These are phyloP conservation scores for Aspergillus fischeri DNA, from an alignment of 2,329 filamentous ascomycete genomes.

Conservation along the genomic window DNA sequence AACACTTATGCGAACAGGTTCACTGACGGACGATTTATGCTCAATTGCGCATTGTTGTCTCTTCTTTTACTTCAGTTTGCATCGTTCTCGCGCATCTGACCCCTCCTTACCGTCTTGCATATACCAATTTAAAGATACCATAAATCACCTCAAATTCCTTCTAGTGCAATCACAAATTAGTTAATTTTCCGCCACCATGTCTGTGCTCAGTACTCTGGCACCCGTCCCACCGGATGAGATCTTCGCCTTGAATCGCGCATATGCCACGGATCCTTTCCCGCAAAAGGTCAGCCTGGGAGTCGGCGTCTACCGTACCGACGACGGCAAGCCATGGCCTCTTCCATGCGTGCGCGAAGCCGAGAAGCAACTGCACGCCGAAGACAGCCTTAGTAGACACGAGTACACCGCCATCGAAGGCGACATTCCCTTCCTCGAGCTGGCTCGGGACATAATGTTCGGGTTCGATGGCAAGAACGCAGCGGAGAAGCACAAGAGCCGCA, in stretches of 20 bases:
- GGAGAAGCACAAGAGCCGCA: conserved; percentile 37
- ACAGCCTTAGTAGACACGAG: conserved; percentile 90
- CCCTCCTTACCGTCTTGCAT: not conserved
- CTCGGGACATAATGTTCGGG: conserved; percentile 76
- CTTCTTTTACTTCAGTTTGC: not conserved
- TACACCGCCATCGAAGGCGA: conserved; percentile 94
- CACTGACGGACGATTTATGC: not conserved
- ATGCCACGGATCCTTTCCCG: conserved; percentile 63
- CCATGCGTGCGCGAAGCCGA: conserved; percentile 86
- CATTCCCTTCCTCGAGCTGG: conserved; percentile 74
- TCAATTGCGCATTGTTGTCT: not conserved
- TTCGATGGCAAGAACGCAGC: conserved; percentile 52
- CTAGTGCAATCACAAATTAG: not conserved
- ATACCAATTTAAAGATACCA: not conserved
- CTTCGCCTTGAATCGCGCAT: conserved; percentile 84
- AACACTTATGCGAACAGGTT: not conserved
- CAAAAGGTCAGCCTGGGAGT: conserved; percentile 88
- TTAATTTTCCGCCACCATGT: conserved; percentile 19
- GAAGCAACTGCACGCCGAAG: conserved; percentile 67
- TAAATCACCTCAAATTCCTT: not conserved
- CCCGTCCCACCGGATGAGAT: conserved; percentile 87
- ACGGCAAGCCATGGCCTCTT: conserved; percentile 93
- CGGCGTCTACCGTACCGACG: conserved; percentile 86
- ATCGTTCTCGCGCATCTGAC: not conserved
- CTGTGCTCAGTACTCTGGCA: conserved; percentile 53